Percentiles rank a stretch among this genome's conserved stretches.
phyloP scores from a whole-genome alignment of 2,329 filamentous ascomycete species.

The Aspergillus melleus region DNA sequence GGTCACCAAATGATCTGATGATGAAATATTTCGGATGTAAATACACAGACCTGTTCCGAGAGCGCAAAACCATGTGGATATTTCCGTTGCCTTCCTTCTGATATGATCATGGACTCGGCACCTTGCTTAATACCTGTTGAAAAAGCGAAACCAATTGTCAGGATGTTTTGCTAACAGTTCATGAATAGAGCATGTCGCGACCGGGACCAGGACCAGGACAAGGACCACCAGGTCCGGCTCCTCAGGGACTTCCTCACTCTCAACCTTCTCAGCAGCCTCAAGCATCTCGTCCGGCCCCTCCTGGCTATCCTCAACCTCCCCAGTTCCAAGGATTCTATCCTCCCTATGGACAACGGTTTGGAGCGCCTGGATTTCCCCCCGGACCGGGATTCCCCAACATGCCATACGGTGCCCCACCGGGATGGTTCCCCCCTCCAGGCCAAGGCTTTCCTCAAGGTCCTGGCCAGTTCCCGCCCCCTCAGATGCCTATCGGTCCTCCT shows the following conservation, averaged over 20 bases:
- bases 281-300: constrained; percentile 34
- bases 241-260: constrained; percentile 36
- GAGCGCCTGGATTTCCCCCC: constrained; percentile 52
- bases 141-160: not conserved
- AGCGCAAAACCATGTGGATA: constrained; percentile 92
- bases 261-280: constrained; percentile 50
- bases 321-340: constrained; percentile 47
- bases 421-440: constrained; percentile 75
- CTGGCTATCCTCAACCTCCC: constrained; percentile 43
- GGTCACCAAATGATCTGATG: constrained; percentile 35
- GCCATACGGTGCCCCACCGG: constrained; percentile 73
- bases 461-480: constrained; percentile 62
- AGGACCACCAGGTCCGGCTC: constrained; percentile 36
- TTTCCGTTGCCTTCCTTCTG: constrained; percentile 99
- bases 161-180: constrained; percentile 21
- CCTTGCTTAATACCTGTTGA: constrained; percentile 7
- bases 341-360: constrained; percentile 49
- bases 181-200: constrained; percentile 43
- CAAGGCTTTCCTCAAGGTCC: constrained; percentile 71
- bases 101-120: constrained; percentile 47
- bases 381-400: constrained; percentile 70
- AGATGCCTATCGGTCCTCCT: constrained; percentile 58
- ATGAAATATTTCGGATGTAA: constrained; percentile 99
- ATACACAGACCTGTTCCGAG: constrained; percentile 73
- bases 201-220: constrained; percentile 27